A percentile compares a stretch with the other conserved stretches of the same genome.
These are phyloP conservation scores for Dysphania ambrosioides DNA, from an alignment of 148 eudicot genomes.

Conservation along the genomic window DNA sequence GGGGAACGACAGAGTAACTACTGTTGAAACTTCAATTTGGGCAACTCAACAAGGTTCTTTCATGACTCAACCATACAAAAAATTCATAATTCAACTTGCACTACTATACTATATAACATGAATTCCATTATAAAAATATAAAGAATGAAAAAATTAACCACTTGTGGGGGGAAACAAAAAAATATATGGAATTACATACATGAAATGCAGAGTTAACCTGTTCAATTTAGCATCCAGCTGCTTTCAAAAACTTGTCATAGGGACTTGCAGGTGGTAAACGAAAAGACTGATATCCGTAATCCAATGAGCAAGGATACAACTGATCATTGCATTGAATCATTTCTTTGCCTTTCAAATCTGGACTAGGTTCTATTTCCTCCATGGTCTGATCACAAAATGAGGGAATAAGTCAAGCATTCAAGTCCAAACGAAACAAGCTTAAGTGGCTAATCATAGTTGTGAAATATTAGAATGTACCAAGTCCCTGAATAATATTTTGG, in stretches of 20 bases:
- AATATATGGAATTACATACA: slow-evolving; percentile 26
- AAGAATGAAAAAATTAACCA: slow-evolving; percentile 35
- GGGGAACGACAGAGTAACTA: too few relatives aligned
- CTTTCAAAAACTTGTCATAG: slow-evolving; percentile 79
- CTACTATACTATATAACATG: background rate
- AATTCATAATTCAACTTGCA: slow-evolving; percentile 4
- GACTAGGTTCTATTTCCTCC: slow-evolving; percentile 34
- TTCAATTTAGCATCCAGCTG: slow-evolving; percentile 67
- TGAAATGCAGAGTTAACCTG: slow-evolving; percentile 21
- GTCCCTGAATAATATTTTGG: background rate
- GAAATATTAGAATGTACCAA: background rate
- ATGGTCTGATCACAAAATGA: slow-evolving; percentile 29
- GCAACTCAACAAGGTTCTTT: background rate
- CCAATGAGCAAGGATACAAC: slow-evolving; percentile 45
- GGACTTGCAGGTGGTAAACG: slow-evolving; percentile 88
- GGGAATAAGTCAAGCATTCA: slow-evolving; percentile 1
- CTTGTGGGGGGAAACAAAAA: slow-evolving; percentile 8
- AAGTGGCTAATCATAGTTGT: background rate
- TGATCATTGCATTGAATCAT: slow-evolving; percentile 34
- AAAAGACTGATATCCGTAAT: slow-evolving; percentile 56
- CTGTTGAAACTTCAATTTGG: background rate
- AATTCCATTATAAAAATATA: slow-evolving; percentile 35
- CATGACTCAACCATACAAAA: background rate
- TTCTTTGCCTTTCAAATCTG: slow-evolving; percentile 30
- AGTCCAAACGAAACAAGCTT: background rate